Base-by-base conservation (phyloP, 1,284 basidiomycete genomes). In the Cryptococcus sp. region DNA sequence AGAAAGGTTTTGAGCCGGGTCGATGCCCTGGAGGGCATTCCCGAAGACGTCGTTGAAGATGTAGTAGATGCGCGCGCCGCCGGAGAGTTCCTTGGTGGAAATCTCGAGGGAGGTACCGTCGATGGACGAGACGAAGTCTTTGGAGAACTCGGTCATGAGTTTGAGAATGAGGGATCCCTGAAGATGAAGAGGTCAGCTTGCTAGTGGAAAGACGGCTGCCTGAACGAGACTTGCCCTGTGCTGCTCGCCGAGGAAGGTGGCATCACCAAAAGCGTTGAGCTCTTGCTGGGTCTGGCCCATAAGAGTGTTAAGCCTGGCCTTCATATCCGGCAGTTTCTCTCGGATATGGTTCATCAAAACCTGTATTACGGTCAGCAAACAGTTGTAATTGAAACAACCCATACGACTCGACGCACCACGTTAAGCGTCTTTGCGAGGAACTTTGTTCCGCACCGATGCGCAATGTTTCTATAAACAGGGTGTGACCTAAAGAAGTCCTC, bases 201-300 rank as follows among this genome's bases (percentile, higher is more conserved):
- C 28, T 33, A 9, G 28, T 33, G 9, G 9, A 9, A 33, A 33
- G 28, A 50, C 38, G 9, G 28, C n/a, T 5, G 28, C 28, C n/a
- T n/a, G n/a, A n/a, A 15, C 13, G 2, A 16, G 57, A 63, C 79
- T 69, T 51, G 78, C 80, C 78, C 92, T 87, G 73, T 97, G 93
- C 69, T 86, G 85, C 79, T 97, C 94, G 18, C 92, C 95, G 65
- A 91, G 88, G 72, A 94, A 85, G 1, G 92, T 90, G 20, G 91
- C 84, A 73, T 98, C 96, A 28, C 96, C 96, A 70, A 96, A 98
- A 5, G 92, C 87, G 77, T 91, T 91, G 46, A 98, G 83, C 76
- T 99, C 96, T 77, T 98, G 96, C 75, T 98, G 94, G 4, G 96
- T 93, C 79, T 98, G 96, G 12, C 94, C 93, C 91, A 98, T 98